A percentile compares a stretch with the other conserved stretches of the same genome.
phyloP scores from a whole-genome alignment of 2,329 filamentous ascomycete genomes.

The Chaetothyriales sp. region DNA sequence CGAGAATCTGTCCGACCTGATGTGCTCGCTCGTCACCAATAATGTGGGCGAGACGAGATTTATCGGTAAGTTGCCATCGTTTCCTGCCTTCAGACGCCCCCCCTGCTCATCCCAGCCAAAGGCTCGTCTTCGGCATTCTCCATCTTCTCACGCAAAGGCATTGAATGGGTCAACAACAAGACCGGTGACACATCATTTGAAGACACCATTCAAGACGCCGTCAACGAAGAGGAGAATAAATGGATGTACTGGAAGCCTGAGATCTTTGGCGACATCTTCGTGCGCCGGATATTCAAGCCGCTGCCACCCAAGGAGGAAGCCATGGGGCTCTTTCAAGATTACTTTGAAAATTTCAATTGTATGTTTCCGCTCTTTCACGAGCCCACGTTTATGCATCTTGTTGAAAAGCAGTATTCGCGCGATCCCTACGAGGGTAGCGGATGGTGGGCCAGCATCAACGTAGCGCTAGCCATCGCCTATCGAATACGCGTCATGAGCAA shows the following conservation, averaged over 20 bases:
- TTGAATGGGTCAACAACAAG: constrained; percentile 96
- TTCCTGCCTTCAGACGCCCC: constrained; percentile 9
- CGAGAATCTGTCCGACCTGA: constrained; percentile 87
- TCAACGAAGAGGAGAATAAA: constrained; percentile 66
- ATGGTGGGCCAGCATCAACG: constrained; percentile 97
- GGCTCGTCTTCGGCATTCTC: constrained; percentile 95
- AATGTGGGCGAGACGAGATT: constrained; percentile 90
- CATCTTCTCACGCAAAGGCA: constrained; percentile 95
- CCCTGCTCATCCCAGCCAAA: constrained; percentile 27
- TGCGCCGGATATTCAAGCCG: constrained; percentile 66
- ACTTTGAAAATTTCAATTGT: constrained; percentile 97
- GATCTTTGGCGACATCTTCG: constrained; percentile 85
- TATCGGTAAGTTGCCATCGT: constrained; percentile 52
- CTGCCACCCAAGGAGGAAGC: constrained; percentile 79
- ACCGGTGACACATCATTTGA: constrained; percentile 93
- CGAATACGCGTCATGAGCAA: constrained; percentile 91
- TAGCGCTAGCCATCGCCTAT: constrained; percentile 84
- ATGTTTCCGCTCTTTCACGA: constrained; percentile 97
- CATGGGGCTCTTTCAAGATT: constrained; percentile 77
- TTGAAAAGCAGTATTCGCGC: constrained; percentile 81
- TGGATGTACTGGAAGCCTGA: constrained; percentile 99
- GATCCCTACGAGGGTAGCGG: constrained; percentile 91
- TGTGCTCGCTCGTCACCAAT: constrained; percentile 95
- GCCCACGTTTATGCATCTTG: constrained; percentile 94
- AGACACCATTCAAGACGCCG: constrained; percentile 79